Evolutionary conservation across 2,329 filamentous ascomycete genomes (phyloP).

Genomic region (Aspergillus tanneri): DNA sequence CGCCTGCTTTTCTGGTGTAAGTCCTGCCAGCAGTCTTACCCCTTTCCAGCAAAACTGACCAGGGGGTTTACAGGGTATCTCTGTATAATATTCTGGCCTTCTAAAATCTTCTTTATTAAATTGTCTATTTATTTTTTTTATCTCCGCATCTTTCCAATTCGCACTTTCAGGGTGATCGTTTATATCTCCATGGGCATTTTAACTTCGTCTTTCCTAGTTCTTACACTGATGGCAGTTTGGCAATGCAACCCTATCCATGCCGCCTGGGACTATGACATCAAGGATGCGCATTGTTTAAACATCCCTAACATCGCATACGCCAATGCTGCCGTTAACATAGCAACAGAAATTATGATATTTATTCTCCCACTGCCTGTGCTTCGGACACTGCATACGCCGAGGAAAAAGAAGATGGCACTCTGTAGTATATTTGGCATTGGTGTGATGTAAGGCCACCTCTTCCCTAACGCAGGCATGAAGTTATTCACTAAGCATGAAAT

Average conservation of each 20-base stretch:
- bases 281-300: neutral
- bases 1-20: slow-evolving; percentile 1
- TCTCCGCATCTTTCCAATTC: slow-evolving; percentile 1
- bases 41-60: neutral
- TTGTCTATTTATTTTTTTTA: slow-evolving; percentile 2
- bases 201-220: neutral
- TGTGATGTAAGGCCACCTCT: neutral
- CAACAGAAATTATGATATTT: neutral
- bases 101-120: slow-evolving; percentile 2
- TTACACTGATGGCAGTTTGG: slow-evolving; percentile 1
- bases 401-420: neutral
- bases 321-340: neutral
- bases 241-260: neutral
- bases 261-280: neutral
- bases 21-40: no score
- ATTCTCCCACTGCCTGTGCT: slow-evolving; percentile 1
- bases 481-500: neutral
- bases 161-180: neutral
- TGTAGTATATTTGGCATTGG: neutral
- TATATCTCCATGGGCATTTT: neutral
- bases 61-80: neutral
- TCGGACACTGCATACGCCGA: neutral
- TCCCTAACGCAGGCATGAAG: neutral
- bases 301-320: slow-evolving; percentile 1
- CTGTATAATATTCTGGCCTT: slow-evolving; percentile 1